These are phyloP conservation scores for Ustilago cynodontis DNA, from an alignment of 1,284 basidiomycete genomes.

Conservation along the genomic window DNA sequence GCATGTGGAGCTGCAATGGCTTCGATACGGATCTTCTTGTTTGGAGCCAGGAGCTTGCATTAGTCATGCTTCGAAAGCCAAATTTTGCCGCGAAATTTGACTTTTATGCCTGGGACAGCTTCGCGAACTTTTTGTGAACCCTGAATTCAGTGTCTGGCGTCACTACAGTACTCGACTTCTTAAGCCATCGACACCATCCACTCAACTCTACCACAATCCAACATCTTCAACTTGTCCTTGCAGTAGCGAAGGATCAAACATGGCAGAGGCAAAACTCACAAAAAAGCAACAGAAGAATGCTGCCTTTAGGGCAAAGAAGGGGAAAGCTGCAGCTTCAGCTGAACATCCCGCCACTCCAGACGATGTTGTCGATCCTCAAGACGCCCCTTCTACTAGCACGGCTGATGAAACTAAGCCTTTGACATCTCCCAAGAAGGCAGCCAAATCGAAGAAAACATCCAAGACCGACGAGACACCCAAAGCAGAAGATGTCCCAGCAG, in stretches of 20 bases:
- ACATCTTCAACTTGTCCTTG: no score
- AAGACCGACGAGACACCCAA: background rate
- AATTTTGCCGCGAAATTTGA: constrained; percentile 24
- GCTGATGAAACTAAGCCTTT: constrained; percentile 9
- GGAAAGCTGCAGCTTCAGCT: constrained; percentile 36
- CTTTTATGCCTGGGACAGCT: background rate
- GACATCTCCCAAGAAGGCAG: constrained; percentile 10
- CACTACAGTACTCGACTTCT: no score
- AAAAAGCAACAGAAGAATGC: constrained; percentile 64
- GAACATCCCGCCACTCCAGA: constrained; percentile 35
- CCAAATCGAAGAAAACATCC: background rate
- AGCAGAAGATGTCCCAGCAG: background rate
- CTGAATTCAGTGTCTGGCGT: constrained; percentile 21
- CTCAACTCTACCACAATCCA: no score
- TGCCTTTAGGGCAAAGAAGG: constrained; percentile 53
- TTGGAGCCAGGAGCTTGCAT: constrained; percentile 5
- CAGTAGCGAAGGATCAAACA: constrained; percentile 5
- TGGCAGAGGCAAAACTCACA: constrained; percentile 49
- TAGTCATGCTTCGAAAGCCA: constrained; percentile 36
- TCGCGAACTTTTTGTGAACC: constrained; percentile 26
- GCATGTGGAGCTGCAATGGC: constrained; percentile 23
- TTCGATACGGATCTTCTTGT: constrained; percentile 16
- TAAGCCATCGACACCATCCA: background rate
- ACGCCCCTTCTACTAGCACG: constrained; percentile 7
- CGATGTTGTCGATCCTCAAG: constrained; percentile 22